These are phyloP conservation scores for Paramecium pentaurelia DNA, from an alignment of 73 alveolate genomes.

Conservation along the genomic window DNA sequence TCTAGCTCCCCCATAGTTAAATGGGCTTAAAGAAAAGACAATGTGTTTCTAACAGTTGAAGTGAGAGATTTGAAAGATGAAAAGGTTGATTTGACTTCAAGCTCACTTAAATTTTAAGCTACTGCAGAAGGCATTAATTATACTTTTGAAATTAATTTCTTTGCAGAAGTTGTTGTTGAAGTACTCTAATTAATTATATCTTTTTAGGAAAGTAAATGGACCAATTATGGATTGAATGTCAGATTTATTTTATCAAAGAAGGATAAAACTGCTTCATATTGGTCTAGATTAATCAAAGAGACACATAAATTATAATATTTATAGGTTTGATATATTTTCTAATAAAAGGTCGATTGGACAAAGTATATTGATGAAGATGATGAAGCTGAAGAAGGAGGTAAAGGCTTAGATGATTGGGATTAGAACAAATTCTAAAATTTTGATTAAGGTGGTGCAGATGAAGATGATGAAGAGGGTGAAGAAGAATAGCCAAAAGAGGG, in stretches of 20 bases:
- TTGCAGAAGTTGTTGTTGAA: conserved; percentile 66
- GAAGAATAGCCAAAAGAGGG: conserved; percentile 60
- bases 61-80: conserved; percentile 79
- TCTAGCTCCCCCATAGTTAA: conserved; percentile 76
- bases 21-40: conserved; percentile 94
- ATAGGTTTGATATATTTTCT: conserved; percentile 58
- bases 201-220: conserved; percentile 57
- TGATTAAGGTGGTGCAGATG: conserved; percentile 60
- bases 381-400: conserved; percentile 74
- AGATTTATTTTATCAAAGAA: conserved; percentile 64
- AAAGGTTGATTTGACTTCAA: conserved; percentile 75
- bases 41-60: conserved; percentile 82
- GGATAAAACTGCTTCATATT: conserved; percentile 72
- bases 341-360: conserved; percentile 67
- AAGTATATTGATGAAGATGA: conserved; percentile 75
- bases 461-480: conserved; percentile 62
- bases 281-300: conserved; percentile 75
- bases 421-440: conserved; percentile 57
- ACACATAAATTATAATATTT: conserved; percentile 35
- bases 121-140: conserved; percentile 67
- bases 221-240: conserved; percentile 49
- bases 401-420: conserved; percentile 75
- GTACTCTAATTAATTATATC: conserved; percentile 55
- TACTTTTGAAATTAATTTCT: conserved; percentile 67
- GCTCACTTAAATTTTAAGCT: conserved; percentile 63